Conservation (phyloP, 164 flowering plant species). For the Tetrastigma voinierianum region DNA sequence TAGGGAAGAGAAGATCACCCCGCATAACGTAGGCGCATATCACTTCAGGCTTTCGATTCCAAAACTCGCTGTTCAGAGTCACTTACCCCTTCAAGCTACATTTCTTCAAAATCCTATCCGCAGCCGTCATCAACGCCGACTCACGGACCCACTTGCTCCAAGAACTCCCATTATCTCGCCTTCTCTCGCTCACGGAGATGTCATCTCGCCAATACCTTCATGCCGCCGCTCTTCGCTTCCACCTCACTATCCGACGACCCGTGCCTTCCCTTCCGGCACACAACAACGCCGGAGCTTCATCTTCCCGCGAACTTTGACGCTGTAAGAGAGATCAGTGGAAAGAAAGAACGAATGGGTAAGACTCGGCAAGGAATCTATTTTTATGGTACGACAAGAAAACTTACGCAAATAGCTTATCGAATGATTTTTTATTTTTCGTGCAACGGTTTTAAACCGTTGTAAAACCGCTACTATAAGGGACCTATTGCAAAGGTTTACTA, state of each 20-base stretch:
- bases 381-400: no score
- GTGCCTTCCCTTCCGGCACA: neutral
- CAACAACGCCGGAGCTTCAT: constrained; percentile 14
- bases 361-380: constrained; percentile 14
- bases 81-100: constrained; percentile 64
- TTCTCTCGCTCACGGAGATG: constrained; percentile 73
- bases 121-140: constrained; percentile 92
- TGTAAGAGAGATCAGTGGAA: constrained; percentile 66
- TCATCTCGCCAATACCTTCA: constrained; percentile 53
- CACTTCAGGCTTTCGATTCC: constrained; percentile 59
- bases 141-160: constrained; percentile 92
- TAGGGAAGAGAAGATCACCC: constrained; percentile 85
- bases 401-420: no score
- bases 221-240: neutral
- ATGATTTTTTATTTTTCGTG: no score
- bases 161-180: constrained; percentile 88
- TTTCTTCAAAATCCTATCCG: constrained; percentile 69
- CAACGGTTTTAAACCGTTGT: no score
- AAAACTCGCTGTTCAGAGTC: constrained; percentile 56
- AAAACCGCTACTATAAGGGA: no score
- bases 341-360: constrained; percentile 58
- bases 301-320: constrained; percentile 47
- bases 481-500: no score
- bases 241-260: neutral
- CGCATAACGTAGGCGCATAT: constrained; percentile 92